Percentiles rank a stretch among this genome's conserved stretches.
These are phyloP conservation scores for Boeremia exigua DNA, from an alignment of 2,329 filamentous ascomycete species.

Conservation along the genomic window DNA sequence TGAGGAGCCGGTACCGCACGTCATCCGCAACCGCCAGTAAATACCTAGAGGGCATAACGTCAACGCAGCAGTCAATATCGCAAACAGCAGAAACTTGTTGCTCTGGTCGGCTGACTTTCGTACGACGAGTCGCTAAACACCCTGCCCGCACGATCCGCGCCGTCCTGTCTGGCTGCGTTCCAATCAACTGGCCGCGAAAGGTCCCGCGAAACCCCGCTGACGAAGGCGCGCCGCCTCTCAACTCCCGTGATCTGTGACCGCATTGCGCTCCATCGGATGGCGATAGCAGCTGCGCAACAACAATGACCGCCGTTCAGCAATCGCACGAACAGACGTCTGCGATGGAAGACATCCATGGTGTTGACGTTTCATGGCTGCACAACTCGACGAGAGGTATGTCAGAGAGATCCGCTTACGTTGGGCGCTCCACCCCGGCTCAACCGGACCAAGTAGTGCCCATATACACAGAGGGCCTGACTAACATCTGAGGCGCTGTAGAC, in stretches of 20 bases:
- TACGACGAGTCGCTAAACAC: slow-evolving; percentile 12
- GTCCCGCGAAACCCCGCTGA: slow-evolving; percentile 38
- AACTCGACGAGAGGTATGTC: slow-evolving; percentile 75
- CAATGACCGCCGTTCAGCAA: slow-evolving; percentile 32
- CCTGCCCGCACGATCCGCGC: slow-evolving; percentile 4
- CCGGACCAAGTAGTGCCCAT: slow-evolving; percentile 19
- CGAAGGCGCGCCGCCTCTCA: slow-evolving; percentile 19
- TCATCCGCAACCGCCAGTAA: slow-evolving; percentile 11
- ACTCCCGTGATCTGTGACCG: slow-evolving; percentile 14
- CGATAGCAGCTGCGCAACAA: slow-evolving; percentile 23
- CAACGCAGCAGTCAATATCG: slow-evolving; percentile 15
- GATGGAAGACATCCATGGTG: slow-evolving; percentile 82
- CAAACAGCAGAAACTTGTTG: slow-evolving; percentile 18
- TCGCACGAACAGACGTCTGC: slow-evolving; percentile 27
- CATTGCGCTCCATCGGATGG: slow-evolving; percentile 33
- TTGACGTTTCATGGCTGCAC: slow-evolving; percentile 93
- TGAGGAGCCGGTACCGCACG: slow-evolving; percentile 28
- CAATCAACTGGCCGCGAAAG: slow-evolving; percentile 18
- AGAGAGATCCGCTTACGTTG: slow-evolving; percentile 47
- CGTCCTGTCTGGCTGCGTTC: not conserved
- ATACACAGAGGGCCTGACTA: slow-evolving; percentile 25
- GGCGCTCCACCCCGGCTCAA: slow-evolving; percentile 30
- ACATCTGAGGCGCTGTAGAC: slow-evolving; percentile 29
- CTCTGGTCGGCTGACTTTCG: slow-evolving; percentile 16
- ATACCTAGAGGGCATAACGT: slow-evolving; percentile 10